Evolutionary conservation across 2,329 filamentous ascomycete species (phyloP), one percentile per base, ranked within the genome.

Genomic region (Epicoccum sorghinum): DNA sequence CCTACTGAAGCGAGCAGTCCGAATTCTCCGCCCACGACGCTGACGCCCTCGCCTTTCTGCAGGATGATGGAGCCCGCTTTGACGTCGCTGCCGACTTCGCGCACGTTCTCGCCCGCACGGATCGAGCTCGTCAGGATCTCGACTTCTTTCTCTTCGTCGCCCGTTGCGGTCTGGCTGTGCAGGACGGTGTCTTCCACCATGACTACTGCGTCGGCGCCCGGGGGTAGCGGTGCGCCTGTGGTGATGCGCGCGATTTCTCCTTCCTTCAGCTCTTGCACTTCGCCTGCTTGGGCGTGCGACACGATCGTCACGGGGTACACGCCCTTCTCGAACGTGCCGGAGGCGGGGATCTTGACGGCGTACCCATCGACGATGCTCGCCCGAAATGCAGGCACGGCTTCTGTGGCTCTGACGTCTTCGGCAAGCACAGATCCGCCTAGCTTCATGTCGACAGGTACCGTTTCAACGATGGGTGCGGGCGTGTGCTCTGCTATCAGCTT

Each of bases 361-460:
- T 99, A 99, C 1, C 95, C 95, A 73, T 99, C 95, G 0, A 99
- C 95, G 36, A 97, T 98, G 70, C 93, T 98, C 14, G 95, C 95
- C 54, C 92, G 83, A 76, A 96, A 99, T 0, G 93, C 95, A 0
- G 95, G 95, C 0, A 99, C 95, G 7, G 89, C 86, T 71, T 97
- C 93, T 4, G 78, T 77, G 0, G 95, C 91, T 35, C 80, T 84
- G 23, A 99, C 88, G 62, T 96, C 89, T 69, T 92, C 86, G 0
- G 93, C 92, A 1, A 99, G 79, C 0, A 98, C 88, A 7, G 83
- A 85, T 7, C 91, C 91, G 1, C 93, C 84, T 0, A 98, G 78
- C 2, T 77, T 76, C 30, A 82, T 80, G 55, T 89, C 79, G 4
- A 96, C 88, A 6, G 84, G 82, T 1, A 80, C 77, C 42, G 79